Evolutionary conservation across 2,329 filamentous ascomycete genomes (phyloP), one percentile per base, ranked within the genome.

Genomic region (Aspergillus neoniger): DNA sequence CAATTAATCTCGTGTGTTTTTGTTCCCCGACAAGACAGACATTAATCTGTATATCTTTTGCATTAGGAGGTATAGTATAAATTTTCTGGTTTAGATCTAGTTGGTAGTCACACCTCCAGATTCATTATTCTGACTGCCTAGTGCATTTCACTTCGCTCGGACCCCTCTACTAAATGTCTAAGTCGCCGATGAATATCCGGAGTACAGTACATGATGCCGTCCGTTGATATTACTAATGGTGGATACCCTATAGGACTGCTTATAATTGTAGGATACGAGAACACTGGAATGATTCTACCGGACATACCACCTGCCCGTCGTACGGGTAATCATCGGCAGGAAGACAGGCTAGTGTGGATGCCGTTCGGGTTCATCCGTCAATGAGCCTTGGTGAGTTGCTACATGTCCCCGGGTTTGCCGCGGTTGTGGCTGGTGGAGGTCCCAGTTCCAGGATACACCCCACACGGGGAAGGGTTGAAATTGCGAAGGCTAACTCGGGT

Each of bases 311-410:
- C 17, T 62, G 39, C 60, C 60, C 19, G 17, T 32, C 38, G 23
- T 53, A 43, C 38, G 60, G 60, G 47, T 62, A 62, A 62, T 57
- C 39, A 43, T 62, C 60, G 57, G 60, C 48, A 53, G 25, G 14
- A 53, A 17, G 7, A 50, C 25, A 17, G 25, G n/a, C 47, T 30
- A 25, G 17, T 44, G 17, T 44, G 41, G 41, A 44, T 44, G 41
- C 21, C 17, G 21, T 30, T 49, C 47, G 47, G 47, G 15, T 49
- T 28, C 47, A 49, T 2, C 25, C 47, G 28, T 30, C 8, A n/a
- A 44, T 23, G 19, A 23, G 23, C 9, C 23, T 50, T 32, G 23
- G 25, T 36, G 32, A 36, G 32, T 1, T 17, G 25, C 17, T 30
- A 28, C 21, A 25, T 7, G 21, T 43, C 15, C 38, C 17, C 9